Evolutionary conservation across 2,329 filamentous ascomycete genomes (phyloP).

Genomic region (Domatiomyces globalis): DNA sequence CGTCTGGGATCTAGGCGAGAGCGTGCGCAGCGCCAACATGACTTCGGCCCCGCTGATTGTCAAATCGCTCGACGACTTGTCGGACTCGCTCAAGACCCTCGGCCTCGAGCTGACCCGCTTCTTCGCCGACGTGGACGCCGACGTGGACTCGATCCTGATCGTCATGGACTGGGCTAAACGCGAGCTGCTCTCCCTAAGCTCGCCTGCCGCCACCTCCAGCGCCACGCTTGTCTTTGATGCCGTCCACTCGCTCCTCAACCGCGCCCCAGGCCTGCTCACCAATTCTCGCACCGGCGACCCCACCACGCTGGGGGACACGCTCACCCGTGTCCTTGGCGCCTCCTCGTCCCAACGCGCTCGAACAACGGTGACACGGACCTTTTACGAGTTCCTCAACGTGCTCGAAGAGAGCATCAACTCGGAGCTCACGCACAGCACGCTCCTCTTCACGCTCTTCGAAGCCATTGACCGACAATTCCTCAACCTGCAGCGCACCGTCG

Average conservation of each 20-base stretch:
- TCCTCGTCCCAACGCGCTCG: slow-evolving; percentile 70
- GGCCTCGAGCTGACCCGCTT: slow-evolving; percentile 79
- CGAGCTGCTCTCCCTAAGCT: slow-evolving; percentile 59
- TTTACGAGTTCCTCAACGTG: slow-evolving; percentile 71
- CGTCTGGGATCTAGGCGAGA: slow-evolving; percentile 89
- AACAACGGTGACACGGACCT: slow-evolving; percentile 68
- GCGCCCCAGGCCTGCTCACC: slow-evolving; percentile 29
- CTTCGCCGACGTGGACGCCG: slow-evolving; percentile 83
- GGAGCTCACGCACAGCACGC: slow-evolving; percentile 66
- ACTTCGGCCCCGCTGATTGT: slow-evolving; percentile 78
- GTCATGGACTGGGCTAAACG: slow-evolving; percentile 94
- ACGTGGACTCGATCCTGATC: slow-evolving; percentile 81
- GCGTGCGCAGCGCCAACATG: slow-evolving; percentile 78
- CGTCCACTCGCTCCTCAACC: slow-evolving; percentile 61
- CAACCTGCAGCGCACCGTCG: slow-evolving; percentile 71
- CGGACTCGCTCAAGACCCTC: slow-evolving; percentile 70
- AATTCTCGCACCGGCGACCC: slow-evolving; percentile 31
- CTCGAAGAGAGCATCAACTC: slow-evolving; percentile 79
- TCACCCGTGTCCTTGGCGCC: slow-evolving; percentile 63
- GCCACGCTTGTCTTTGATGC: slow-evolving; percentile 55
- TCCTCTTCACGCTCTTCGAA: slow-evolving; percentile 80
- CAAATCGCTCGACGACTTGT: slow-evolving; percentile 67
- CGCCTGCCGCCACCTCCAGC: slow-evolving; percentile 34
- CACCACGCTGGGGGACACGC: slow-evolving; percentile 53
- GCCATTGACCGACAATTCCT: slow-evolving; percentile 80